Conservation (phyloP, 1,284 basidiomycete genomes). For the Heterobasidion annosum region DNA sequence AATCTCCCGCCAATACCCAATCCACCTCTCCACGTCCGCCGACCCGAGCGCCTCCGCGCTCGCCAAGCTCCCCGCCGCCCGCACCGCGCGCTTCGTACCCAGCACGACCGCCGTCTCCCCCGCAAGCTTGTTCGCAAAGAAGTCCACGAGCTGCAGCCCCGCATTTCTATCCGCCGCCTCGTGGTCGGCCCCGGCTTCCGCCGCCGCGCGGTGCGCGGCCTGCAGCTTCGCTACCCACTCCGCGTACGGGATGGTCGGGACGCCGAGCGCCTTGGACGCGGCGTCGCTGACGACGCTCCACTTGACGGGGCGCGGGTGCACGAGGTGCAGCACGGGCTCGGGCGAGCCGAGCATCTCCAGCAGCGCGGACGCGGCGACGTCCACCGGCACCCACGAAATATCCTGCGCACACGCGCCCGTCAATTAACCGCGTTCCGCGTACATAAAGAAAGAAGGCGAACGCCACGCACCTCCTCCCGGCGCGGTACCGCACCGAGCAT, state of each 20-base stretch:
- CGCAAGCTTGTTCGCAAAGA: background rate
- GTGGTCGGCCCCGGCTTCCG: background rate
- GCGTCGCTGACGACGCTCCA: slow-evolving; percentile 14
- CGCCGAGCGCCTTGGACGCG: slow-evolving; percentile 11
- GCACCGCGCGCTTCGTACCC: background rate
- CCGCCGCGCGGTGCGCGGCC: background rate
- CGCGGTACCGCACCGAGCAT: background rate
- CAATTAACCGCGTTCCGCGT: background rate
- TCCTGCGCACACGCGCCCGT: background rate
- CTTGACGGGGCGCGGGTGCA: slow-evolving; percentile 15
- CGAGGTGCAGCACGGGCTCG: slow-evolving; percentile 15
- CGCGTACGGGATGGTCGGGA: slow-evolving; percentile 14
- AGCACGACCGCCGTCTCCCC: background rate
- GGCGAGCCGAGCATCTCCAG: slow-evolving; percentile 12
- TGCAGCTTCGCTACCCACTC: slow-evolving; percentile 15
- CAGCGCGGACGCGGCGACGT: slow-evolving; percentile 14
- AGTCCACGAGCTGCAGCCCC: slow-evolving; percentile 1
- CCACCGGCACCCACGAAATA: slow-evolving; percentile 17
- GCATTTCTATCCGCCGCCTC: background rate
- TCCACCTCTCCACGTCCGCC: slow-evolving; percentile 6
- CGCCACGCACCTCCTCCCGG: background rate
- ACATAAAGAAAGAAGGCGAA: background rate
- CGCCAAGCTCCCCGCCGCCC: background rate
- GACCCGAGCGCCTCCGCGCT: background rate
- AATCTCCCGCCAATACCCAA: slow-evolving; percentile 6